Evolutionary conservation across 495 filamentous ascomycete species (phyloP), one percentile per base, ranked within the genome.

Genomic region (Penicillium malachiteum): DNA sequence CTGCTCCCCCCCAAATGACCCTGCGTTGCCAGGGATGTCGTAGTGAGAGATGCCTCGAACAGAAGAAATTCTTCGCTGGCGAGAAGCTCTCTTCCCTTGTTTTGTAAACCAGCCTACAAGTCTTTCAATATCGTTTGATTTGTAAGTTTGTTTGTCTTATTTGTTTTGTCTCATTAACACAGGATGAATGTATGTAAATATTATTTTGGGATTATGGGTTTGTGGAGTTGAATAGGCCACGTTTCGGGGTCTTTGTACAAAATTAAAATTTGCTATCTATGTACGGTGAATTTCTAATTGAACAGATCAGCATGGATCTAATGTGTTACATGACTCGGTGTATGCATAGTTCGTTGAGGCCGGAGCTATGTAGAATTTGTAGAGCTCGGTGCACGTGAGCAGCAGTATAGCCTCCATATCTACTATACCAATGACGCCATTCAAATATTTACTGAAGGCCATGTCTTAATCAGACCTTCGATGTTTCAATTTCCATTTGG

Each of bases 21-120:
- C 71, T 99, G 55, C 84, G 95, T 63, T 99, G 95, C 76, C 95
- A 96, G 21, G 91, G 90, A 17, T 99, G 95, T 74, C 90, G 82
- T 65, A 97, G 87, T 68, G 92, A 96, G 63, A 79, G 87, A 61
- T 99, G 95, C 74, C 64, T 85, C 64, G 91, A 89, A 72, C 89
- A 90, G 58, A 98, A 97, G 77, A 89, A 89, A 73, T 96, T 96
- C 75, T 95, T 96, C 70, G 84, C 83, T n/a, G 80, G 80, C 3
- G 65, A 77, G 50, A 56, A 73, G 48, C 47, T 62, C 31, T 52
- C 57, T 32, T 64, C 67, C 38, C 62, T 76, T 60, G 75, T 78
- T 14, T 3, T 39, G 35, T 50, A 33, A 50, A 26, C 21, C 21
- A 26, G 21, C 21, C 21, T 26, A 26, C 21, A 26, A 26, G 21